A percentile compares a stretch with the other conserved stretches of the same genome.
phyloP scores from a whole-genome alignment of 495 filamentous ascomycete genomes.

The Talaromyces stipitatus region DNA sequence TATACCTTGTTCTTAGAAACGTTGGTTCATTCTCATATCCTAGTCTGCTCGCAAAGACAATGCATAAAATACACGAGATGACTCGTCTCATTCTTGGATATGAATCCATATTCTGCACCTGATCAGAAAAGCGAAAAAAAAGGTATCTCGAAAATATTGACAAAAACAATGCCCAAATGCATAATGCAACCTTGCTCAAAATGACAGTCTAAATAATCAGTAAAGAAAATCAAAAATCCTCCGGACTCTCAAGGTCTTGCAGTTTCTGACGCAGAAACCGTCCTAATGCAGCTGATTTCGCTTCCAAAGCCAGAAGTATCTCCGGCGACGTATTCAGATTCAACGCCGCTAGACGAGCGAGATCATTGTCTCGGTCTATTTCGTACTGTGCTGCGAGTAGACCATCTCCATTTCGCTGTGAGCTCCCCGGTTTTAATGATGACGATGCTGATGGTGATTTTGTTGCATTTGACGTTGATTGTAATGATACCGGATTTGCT shows the following conservation, averaged over 20 bases:
- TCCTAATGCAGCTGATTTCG: conserved; percentile 38
- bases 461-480: background rate
- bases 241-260: conserved; percentile 36
- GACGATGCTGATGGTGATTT: conserved; percentile 8
- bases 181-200: too few species aligned
- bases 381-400: conserved; percentile 31
- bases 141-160: background rate
- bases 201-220: background rate
- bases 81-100: background rate
- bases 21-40: background rate
- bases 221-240: conserved; percentile 30
- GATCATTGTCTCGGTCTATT: conserved; percentile 35
- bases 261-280: conserved; percentile 36
- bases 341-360: conserved; percentile 31
- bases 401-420: conserved; percentile 14
- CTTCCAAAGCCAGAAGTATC: conserved; percentile 36
- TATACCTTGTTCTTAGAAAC: too few species aligned
- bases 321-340: conserved; percentile 35
- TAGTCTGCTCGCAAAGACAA: too few species aligned
- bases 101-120: background rate
- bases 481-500: background rate
- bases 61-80: background rate
- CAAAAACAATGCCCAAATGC: background rate
- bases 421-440: conserved; percentile 3
- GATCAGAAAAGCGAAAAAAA: background rate